phyloP scores from a whole-genome alignment of 495 filamentous ascomycete species.

The Podospora bellae-mahoneyi region DNA sequence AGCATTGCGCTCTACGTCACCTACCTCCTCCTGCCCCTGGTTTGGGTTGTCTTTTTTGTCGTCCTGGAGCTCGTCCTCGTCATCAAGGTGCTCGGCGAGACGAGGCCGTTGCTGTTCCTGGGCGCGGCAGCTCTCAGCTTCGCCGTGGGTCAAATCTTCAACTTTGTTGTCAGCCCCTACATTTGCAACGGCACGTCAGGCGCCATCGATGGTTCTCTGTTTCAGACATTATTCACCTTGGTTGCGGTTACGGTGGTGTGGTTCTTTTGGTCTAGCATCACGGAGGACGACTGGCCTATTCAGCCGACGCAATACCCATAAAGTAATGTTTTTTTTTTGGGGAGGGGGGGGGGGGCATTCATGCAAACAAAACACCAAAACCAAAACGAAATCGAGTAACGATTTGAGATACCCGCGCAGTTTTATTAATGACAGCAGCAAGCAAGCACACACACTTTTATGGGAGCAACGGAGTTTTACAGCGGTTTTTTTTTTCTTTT shows the following conservation, averaged over 20 bases:
- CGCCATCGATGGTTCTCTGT: conserved; percentile 89
- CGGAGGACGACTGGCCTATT: conserved; percentile 96
- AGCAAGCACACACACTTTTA: conserved; percentile 10
- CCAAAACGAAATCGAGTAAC: neutral
- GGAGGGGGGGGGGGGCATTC: conserved; percentile 17
- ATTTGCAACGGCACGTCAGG: conserved; percentile 77
- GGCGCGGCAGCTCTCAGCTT: conserved; percentile 71
- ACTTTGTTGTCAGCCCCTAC: conserved; percentile 87
- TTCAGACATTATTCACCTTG: conserved; percentile 90
- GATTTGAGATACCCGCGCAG: conserved; percentile 1
- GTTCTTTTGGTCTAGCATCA: conserved; percentile 98
- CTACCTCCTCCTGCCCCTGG: conserved; percentile 84
- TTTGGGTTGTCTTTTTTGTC: conserved; percentile 84
- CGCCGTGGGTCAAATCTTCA: conserved; percentile 88
- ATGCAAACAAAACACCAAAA: neutral
- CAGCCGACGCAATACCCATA: conserved; percentile 39
- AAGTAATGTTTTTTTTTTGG: conserved; percentile 12
- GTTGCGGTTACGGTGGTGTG: conserved; percentile 77
- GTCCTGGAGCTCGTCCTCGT: conserved; percentile 79
- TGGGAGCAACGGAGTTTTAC: conserved; percentile 12
- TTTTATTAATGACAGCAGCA: conserved; percentile 1
- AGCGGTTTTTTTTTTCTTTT: neutral
- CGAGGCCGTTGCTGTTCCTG: conserved; percentile 84
- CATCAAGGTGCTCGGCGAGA: conserved; percentile 77
- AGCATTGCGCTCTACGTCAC: conserved; percentile 88